phyloP scores from a whole-genome alignment of 306 rosid species.

The Cucurbita maxima region DNA sequence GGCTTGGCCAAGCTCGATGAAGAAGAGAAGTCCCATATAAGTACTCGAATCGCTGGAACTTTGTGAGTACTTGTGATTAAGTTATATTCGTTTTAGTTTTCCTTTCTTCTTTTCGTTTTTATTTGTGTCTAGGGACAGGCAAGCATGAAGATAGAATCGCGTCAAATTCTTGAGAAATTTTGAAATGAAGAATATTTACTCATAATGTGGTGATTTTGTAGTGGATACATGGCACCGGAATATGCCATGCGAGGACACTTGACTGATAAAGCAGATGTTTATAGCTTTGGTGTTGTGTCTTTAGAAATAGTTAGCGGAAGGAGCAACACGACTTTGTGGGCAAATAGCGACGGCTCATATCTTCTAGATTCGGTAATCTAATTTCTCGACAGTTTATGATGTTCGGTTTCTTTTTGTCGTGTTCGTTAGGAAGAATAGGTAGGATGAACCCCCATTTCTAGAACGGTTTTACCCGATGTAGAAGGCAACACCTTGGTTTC shows the following conservation, averaged over 20 bases:
- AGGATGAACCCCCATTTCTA: background rate
- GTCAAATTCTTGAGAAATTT: background rate
- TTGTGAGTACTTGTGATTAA: conserved; percentile 19
- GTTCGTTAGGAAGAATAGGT: background rate
- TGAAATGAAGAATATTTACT: background rate
- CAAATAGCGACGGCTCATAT: conserved; percentile 21
- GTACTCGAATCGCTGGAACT: conserved; percentile 59
- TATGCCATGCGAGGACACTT: conserved; percentile 58
- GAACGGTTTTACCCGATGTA: background rate
- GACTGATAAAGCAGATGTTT: conserved; percentile 61
- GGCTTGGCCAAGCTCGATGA: conserved; percentile 69
- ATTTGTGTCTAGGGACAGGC: background rate
- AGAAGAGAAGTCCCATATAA: conserved; percentile 51
- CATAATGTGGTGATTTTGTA: background rate
- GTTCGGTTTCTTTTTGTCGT: background rate
- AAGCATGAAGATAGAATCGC: background rate
- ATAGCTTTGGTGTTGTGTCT: conserved; percentile 47
- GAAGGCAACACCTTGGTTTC: background rate
- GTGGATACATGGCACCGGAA: conserved; percentile 43
- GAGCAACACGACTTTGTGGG: conserved; percentile 29
- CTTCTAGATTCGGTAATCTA: conserved; percentile 43
- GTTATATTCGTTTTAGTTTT: background rate
- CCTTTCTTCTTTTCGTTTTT: background rate
- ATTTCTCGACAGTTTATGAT: background rate
- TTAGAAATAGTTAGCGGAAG: conserved; percentile 44